Conservation (phyloP, 2,329 filamentous ascomycete species). For the Stemphylium vesicarium region DNA sequence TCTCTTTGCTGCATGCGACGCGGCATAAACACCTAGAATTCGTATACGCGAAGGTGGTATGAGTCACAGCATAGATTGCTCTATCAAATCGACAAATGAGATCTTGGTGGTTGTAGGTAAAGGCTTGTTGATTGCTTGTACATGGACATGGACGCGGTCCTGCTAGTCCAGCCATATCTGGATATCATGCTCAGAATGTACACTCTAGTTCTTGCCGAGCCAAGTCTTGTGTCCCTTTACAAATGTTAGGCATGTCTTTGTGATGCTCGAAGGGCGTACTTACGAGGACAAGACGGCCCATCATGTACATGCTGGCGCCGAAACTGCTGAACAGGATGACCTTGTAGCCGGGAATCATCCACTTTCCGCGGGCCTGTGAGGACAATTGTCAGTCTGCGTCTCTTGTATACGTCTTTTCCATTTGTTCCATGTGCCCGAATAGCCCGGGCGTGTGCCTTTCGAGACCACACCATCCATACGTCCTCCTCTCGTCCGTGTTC, state of each 20-base stretch:
- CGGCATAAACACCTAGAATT: neutral
- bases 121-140: conserved; percentile 41
- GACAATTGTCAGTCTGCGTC: conserved; percentile 21
- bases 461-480: neutral
- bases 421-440: neutral
- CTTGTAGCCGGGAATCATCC: conserved; percentile 73
- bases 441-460: neutral
- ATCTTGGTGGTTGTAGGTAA: conserved; percentile 22
- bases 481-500: conserved; percentile 15
- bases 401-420: neutral
- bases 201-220: conserved; percentile 54
- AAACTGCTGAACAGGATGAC: conserved; percentile 67
- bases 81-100: conserved; percentile 5
- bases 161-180: conserved; percentile 14
- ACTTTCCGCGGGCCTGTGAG: conserved; percentile 69
- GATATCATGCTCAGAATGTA: conserved; percentile 7
- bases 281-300: conserved; percentile 70
- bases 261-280: conserved; percentile 18
- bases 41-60: neutral
- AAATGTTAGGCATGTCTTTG: conserved; percentile 3
- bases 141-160: conserved; percentile 30
- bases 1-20: neutral
- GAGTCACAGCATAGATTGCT: conserved; percentile 1
- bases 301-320: conserved; percentile 73
- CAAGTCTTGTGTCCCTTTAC: conserved; percentile 76